Conservation (phyloP, 106 monocot species). For the Narthecium ossifragum region DNA sequence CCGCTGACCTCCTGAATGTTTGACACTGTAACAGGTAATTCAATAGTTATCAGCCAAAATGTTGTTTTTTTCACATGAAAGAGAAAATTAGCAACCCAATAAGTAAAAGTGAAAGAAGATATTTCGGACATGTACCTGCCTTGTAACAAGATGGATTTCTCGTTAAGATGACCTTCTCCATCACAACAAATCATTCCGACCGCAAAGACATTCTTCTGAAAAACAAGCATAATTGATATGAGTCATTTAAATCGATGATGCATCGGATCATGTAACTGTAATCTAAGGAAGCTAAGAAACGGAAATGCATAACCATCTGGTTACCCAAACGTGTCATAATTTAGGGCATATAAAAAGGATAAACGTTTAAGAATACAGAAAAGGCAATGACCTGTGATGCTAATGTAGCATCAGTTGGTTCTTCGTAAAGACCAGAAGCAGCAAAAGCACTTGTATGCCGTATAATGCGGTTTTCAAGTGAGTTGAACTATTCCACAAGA, state of each 20-base stretch:
- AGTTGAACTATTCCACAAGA: conserved; percentile 53
- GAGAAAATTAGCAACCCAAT: not conserved
- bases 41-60: not conserved
- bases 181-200: conserved; percentile 92
- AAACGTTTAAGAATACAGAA: too few species aligned
- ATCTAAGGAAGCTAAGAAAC: too few species aligned
- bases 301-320: too few species aligned
- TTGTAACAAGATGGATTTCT: conserved; percentile 78
- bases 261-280: too few species aligned
- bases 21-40: conserved; percentile 38
- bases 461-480: conserved; percentile 68
- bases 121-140: conserved; percentile 86
- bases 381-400: conserved; percentile 92
- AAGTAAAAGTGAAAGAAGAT: too few species aligned
- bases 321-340: too few species aligned
- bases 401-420: conserved; percentile 72
- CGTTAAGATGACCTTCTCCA: conserved; percentile 86
- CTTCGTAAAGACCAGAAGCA: conserved; percentile 58
- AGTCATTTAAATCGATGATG: too few species aligned
- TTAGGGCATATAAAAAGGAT: too few species aligned
- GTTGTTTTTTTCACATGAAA: not conserved
- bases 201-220: conserved; percentile 77
- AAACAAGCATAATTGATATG: not conserved
- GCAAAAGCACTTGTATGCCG: conserved; percentile 34
- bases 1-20: conserved; percentile 72